phyloP scores from a whole-genome alignment of 2,329 filamentous ascomycete genomes.

The Arthroderma sp. region DNA sequence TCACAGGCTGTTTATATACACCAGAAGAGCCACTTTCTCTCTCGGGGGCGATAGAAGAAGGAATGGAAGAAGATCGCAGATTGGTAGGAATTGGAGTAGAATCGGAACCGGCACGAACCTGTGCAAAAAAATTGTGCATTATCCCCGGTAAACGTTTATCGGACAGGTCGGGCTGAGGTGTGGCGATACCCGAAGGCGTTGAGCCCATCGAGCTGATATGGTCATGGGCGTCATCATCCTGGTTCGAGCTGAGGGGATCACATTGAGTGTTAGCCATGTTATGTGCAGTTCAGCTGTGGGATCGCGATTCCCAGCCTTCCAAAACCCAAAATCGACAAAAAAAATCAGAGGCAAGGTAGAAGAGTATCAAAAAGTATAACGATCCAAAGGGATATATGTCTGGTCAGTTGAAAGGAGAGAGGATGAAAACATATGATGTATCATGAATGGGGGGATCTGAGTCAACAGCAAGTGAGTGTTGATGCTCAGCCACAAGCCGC shows the following conservation, averaged over 20 bases:
- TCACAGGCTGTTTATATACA: not conserved
- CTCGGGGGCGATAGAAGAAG: not conserved
- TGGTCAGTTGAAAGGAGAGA: not conserved
- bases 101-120: slow-evolving; percentile 89
- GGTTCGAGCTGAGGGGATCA: slow-evolving; percentile 7
- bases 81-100: slow-evolving; percentile 43
- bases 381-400: not conserved
- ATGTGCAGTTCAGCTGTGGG: too few species aligned
- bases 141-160: slow-evolving; percentile 94
- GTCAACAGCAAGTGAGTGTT: too few species aligned
- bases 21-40: not conserved
- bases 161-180: slow-evolving; percentile 80
- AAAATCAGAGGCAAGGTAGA: not conserved
- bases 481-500: too few species aligned
- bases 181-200: slow-evolving; percentile 80
- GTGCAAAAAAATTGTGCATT: slow-evolving; percentile 89
- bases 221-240: slow-evolving; percentile 31
- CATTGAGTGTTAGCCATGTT: slow-evolving; percentile 15
- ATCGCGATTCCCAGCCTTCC: too few species aligned
- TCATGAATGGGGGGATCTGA: too few species aligned
- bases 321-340: too few species aligned
- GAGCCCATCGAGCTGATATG: slow-evolving; percentile 58
- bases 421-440: not conserved
- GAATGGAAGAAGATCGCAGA: slow-evolving; percentile 21
- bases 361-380: too few species aligned